Percentiles rank a stretch among this genome's conserved stretches.
phyloP scores from a whole-genome alignment of 345 rosid genomes.

The Salix exigua region DNA sequence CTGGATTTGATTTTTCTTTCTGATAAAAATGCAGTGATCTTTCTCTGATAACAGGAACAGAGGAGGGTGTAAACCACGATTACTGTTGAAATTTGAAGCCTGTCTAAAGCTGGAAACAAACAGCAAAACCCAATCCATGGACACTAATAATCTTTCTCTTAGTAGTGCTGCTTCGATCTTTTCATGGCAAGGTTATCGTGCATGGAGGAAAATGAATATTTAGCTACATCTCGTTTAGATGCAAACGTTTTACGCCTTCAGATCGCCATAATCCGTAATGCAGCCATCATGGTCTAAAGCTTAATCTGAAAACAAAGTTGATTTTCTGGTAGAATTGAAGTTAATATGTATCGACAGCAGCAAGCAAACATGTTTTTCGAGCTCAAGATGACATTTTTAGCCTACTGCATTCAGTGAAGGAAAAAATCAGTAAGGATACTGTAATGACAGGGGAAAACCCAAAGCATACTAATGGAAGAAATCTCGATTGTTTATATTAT shows the following conservation, averaged over 20 bases:
- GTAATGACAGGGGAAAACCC: not conserved
- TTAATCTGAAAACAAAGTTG: not conserved
- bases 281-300: not conserved
- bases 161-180: too few relatives aligned
- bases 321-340: not conserved
- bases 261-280: not conserved
- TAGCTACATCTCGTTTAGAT: too few relatives aligned
- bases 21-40: too few relatives aligned
- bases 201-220: not conserved
- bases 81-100: too few relatives aligned
- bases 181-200: too few relatives aligned
- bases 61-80: too few relatives aligned
- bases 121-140: too few relatives aligned
- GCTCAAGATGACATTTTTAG: not conserved
- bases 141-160: too few relatives aligned
- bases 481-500: not conserved
- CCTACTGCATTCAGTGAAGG: not conserved
- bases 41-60: too few relatives aligned
- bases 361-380: not conserved
- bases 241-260: not conserved
- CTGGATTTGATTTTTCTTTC: too few relatives aligned
- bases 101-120: too few relatives aligned
- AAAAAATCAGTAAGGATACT: not conserved
- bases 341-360: not conserved
- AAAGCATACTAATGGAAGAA: not conserved